A percentile compares a stretch with the other conserved stretches of the same genome.
Conservation (phyloP, 768 basidiomycete genomes). For the Hygrophoropsis aurantiaca region DNA sequence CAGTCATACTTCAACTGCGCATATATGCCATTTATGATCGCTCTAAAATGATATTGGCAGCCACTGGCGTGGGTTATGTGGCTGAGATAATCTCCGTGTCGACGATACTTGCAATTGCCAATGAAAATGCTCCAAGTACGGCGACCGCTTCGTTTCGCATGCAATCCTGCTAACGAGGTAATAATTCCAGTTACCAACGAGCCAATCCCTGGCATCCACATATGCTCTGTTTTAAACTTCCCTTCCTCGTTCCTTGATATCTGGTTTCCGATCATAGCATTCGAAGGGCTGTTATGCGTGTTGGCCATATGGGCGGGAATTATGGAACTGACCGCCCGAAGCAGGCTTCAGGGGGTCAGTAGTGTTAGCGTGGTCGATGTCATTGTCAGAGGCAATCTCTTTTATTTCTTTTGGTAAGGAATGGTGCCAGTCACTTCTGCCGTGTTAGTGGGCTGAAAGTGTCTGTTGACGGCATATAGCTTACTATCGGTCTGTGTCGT, state of each 20-base stretch:
- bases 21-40: constrained; percentile 61
- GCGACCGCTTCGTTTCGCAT: too few relatives aligned
- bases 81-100: constrained; percentile 2
- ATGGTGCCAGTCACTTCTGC: not conserved
- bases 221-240: constrained; percentile 43
- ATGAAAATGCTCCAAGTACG: too few relatives aligned
- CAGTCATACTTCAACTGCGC: constrained; percentile 62
- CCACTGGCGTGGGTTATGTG: constrained; percentile 46
- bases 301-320: constrained; percentile 53
- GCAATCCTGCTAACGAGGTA: too few relatives aligned
- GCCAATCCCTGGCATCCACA: constrained; percentile 23
- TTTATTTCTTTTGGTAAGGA: constrained; percentile 33
- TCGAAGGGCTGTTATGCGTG: constrained; percentile 51
- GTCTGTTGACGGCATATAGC: not conserved
- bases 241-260: constrained; percentile 49
- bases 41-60: constrained; percentile 47
- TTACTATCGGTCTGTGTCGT: not conserved
- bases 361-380: constrained; percentile 37
- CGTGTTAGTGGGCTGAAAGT: not conserved
- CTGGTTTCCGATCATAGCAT: constrained; percentile 60
- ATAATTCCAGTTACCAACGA: too few relatives aligned
- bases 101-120: not conserved
- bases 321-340: constrained; percentile 25
- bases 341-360: constrained; percentile 40
- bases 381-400: constrained; percentile 54